Base-by-base conservation (phyloP, 768 basidiomycete genomes). In the Russula earlei region DNA sequence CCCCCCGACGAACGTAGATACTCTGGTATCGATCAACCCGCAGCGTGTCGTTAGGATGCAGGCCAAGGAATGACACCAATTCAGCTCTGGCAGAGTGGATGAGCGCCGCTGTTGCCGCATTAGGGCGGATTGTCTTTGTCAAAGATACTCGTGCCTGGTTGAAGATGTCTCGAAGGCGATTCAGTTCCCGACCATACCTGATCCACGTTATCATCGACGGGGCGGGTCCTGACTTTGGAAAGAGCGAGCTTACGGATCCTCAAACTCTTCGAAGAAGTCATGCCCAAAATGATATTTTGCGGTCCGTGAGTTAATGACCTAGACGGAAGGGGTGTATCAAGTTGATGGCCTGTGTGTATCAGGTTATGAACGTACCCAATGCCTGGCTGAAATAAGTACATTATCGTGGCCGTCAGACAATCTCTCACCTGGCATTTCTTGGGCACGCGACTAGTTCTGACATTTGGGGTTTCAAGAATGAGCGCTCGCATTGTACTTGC, bases 401-500 rank as follows among this genome's bases (percentile, higher is more conserved):
- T 49, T 38, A 54, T 50, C 24, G 49, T 54, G 20, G 27, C 22
- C 8, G 47, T 49, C 49, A 27, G 36, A 40, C 38, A 37, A 29
- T 43, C 48, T 63, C 74, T 66, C 66, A 84, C 83, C 82, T 80
- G 34, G 82, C 81, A 22, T 74, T 72, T 49, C 85, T 72, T 19
- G 85, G 85, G 64, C 85, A 87, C n/a, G 85, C 81, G 22, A 85
- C 84, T 24, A 82, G 71, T 65, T 85, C 85, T 86, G 61, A 34
- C 37, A 14, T 31, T 25, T 20, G 49, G 46, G 41, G 34, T 54
- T n/a, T 20, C 61, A 20, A 20, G 22, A 25, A 24, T 57, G 25
- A 44, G 19, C 19, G 27, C 45, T 25, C 40, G n/a, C 29, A 33
- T 38, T 47, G 37, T 45, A 40, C 38, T 29, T 40, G 52, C 2